A percentile compares a stretch with the other conserved stretches of the same genome.
These are phyloP conservation scores for Arthroderma sp. DNA, from an alignment of 2,329 filamentous ascomycete species.

Conservation along the genomic window DNA sequence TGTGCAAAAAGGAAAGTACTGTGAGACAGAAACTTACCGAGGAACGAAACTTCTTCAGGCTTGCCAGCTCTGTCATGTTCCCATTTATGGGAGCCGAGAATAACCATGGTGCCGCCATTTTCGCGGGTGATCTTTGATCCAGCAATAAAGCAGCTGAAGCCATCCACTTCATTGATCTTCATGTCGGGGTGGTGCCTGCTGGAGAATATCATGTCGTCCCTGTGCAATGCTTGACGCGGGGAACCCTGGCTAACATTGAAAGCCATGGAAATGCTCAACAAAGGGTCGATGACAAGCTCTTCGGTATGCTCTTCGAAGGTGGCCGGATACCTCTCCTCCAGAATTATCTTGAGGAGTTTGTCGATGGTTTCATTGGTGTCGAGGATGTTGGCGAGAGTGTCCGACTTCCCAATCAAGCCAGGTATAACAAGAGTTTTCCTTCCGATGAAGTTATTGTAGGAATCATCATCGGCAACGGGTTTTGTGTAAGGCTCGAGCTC, in stretches of 20 bases:
- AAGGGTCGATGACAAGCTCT: conserved; percentile 1
- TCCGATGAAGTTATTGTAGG: conserved; percentile 1
- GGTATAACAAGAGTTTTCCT: conserved; percentile 1
- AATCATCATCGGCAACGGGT: neutral
- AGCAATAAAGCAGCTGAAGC: conserved; percentile 1
- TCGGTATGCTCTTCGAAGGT: conserved; percentile 1
- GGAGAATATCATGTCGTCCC: conserved; percentile 3
- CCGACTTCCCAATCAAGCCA: neutral
- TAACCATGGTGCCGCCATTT: conserved; percentile 2
- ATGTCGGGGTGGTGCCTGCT: conserved; percentile 1
- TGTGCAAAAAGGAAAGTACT: neutral
- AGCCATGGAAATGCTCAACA: conserved; percentile 1
- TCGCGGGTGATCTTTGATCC: neutral
- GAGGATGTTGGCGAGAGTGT: conserved; percentile 1
- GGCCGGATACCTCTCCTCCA: conserved; percentile 1
- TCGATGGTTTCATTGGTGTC: conserved; percentile 1
- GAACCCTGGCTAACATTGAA: neutral
- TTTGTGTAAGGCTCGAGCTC: conserved; percentile 1
- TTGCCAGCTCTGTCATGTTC: conserved; percentile 1
- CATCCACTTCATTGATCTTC: conserved; percentile 3
- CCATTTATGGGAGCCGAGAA: conserved; percentile 2
- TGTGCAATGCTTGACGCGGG: neutral
- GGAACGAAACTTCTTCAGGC: conserved; percentile 2
- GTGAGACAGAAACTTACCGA: neutral
- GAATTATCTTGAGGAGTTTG: neutral